Base-by-base conservation (phyloP, 139 green algal species). In the Chlorella sp. region DNA sequence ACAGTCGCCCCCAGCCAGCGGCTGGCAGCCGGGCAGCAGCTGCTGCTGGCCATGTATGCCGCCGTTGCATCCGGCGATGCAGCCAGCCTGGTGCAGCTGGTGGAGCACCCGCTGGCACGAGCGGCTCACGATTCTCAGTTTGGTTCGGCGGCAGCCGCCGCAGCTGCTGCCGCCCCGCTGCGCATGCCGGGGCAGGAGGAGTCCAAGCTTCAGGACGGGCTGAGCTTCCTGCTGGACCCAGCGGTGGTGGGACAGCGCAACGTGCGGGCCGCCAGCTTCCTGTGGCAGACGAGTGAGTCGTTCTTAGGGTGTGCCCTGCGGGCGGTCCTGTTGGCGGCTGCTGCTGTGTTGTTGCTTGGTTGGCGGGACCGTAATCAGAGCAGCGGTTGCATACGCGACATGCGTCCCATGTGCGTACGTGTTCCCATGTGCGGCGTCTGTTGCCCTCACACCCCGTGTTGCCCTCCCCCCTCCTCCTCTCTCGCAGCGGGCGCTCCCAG, bases 131-230 rank as follows among this genome's bases (percentile, higher is more conserved):
- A 46, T 2, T 46, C n/a, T 0, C 62, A 76, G 79, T 84, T 76
- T 72, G 56, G 36, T 46, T 40, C 13, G 9, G 38, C 77, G 13
- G 77, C 76, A 46, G 51, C 22, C 24, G 36, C 38, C 51, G 14
- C 24, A 30, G 34, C 20, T 8, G 76, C 32, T 0, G 76, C 54
- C 8, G 22, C 13, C 43, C 73, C 28, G 73, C 43, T 14, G 36
- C 7, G 73, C 43, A 41, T 38, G 73, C 30, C 44, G 17, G 30
- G 26, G 77, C 28, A 2, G 40, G 8, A 11, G 51, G 62, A 60
- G 34, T 58, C 60, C 56, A 60, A 41, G 13, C 77, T 83, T 40
- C 77, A 83, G 60, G 58, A 73, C 40, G 77, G 73, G 28, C 77
- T 83, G 22, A 13, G 58, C 22, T 83, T 83, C 30, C 19, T 83